Evolutionary conservation across 805 yeast genomes (phyloP).

Genomic region (Myxozyma neglecta): DNA sequence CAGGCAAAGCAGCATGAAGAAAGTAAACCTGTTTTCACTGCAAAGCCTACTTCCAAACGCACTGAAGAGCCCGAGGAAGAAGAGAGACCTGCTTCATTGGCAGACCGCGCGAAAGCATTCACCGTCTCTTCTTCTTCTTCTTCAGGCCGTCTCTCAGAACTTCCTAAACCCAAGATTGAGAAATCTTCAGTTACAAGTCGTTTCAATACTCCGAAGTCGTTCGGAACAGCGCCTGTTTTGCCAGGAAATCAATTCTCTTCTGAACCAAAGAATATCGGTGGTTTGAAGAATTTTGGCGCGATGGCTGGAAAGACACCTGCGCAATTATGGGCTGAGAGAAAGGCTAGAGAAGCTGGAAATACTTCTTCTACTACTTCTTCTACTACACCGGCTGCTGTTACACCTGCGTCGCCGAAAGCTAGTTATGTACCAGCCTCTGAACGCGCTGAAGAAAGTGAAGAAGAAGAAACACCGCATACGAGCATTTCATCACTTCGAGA

Average conservation of each 20-base stretch:
- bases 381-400: slow-evolving; percentile 7
- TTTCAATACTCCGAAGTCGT: slow-evolving; percentile 37
- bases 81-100: slow-evolving; percentile 34
- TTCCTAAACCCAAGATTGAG: slow-evolving; percentile 62
- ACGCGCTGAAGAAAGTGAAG: slow-evolving; percentile 39
- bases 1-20: slow-evolving; percentile 24
- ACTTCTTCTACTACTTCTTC: slow-evolving; percentile 31
- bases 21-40: slow-evolving; percentile 15
- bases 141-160: slow-evolving; percentile 57
- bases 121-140: slow-evolving; percentile 24
- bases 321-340: slow-evolving; percentile 91
- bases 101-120: slow-evolving; percentile 41
- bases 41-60: background rate
- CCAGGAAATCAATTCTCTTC: slow-evolving; percentile 48
- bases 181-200: slow-evolving; percentile 45
- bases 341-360: slow-evolving; percentile 46
- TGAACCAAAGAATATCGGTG: slow-evolving; percentile 37
- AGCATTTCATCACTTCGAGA: slow-evolving; percentile 26
- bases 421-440: slow-evolving; percentile 1
- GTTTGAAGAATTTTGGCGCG: slow-evolving; percentile 61
- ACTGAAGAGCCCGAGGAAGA: slow-evolving; percentile 29
- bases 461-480: slow-evolving; percentile 30
- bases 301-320: slow-evolving; percentile 88
- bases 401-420: slow-evolving; percentile 12
- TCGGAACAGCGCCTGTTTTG: slow-evolving; percentile 43